Conservation (phyloP, 441 rosid genomes). For the Erodium trifolium region DNA sequence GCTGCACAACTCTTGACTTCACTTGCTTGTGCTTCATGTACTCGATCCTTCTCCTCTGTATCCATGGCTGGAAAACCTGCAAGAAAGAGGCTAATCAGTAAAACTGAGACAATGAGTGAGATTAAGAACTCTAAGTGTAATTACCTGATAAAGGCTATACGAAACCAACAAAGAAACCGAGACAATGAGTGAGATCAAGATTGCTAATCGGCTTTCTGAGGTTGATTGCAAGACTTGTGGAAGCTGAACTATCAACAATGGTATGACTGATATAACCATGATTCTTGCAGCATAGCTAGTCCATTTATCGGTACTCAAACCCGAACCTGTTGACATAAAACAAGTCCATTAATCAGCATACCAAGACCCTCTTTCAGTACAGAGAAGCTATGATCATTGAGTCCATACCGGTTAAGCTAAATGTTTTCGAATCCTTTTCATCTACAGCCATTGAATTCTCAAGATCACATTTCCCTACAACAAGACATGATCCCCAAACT, state of each 20-base stretch:
- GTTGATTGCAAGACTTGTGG: not conserved
- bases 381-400: no score
- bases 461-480: conserved; percentile 24
- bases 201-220: conserved; percentile 16
- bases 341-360: not conserved
- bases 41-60: conserved; percentile 18
- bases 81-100: not conserved
- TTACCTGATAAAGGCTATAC: conserved; percentile 24
- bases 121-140: not conserved
- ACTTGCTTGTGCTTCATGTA: conserved; percentile 19
- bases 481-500: conserved; percentile 27
- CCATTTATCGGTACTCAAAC: conserved; percentile 19
- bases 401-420: conserved; percentile 21
- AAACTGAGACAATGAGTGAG: not conserved
- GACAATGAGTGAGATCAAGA: conserved; percentile 16
- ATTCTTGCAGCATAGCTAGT: conserved; percentile 23
- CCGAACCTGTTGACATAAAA: not conserved
- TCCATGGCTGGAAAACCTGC: conserved; percentile 24
- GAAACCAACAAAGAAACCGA: conserved; percentile 15
- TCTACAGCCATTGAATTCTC: conserved; percentile 17
- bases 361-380: no score
- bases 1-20: conserved; percentile 17
- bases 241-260: conserved; percentile 15
- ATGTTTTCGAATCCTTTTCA: conserved; percentile 16
- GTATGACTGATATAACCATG: conserved; percentile 21